Base-by-base conservation (phyloP, 2,329 filamentous ascomycete species). In the Claviceps africana region DNA sequence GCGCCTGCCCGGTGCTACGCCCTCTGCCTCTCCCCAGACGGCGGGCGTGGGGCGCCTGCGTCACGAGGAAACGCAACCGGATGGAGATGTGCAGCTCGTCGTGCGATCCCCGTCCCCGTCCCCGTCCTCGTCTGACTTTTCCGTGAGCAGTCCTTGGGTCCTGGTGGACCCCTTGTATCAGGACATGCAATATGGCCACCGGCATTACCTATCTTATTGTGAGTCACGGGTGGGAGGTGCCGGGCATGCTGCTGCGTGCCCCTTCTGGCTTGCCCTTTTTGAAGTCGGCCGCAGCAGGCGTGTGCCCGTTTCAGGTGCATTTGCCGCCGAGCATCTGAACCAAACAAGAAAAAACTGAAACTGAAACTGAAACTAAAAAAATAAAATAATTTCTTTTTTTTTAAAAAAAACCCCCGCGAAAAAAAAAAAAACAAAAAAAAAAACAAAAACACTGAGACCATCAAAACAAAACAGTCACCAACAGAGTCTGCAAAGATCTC, bases 401-500 rank as follows among this genome's bases (percentile, higher is more conserved):
- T n/a, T n/a, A n/a, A n/a, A n/a, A n/a, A n/a, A n/a, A n/a, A n/a
- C n/a, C n/a, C n/a, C n/a, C n/a, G n/a, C n/a, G n/a, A n/a, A n/a
- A n/a, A n/a, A n/a, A n/a, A n/a, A n/a, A n/a, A n/a, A n/a, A n/a
- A n/a, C n/a, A n/a, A n/a, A n/a, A n/a, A n/a, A n/a, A n/a, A n/a
- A n/a, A n/a, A n/a, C n/a, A n/a, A n/a, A n/a, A n/a, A n/a, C n/a
- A n/a, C n/a, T n/a, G n/a, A n/a, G n/a, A n/a, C n/a, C n/a, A n/a
- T n/a, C n/a, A n/a, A n/a, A n/a, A n/a, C n/a, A n/a, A n/a, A n/a
- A n/a, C n/a, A n/a, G 71, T 77, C 63, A 62, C 73, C 51, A 65
- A 61, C n/a, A 63, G 72, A 40, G 65, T 81, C 48, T 79, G 76
- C 64, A 71, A 67, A 59, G 76, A 79, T 57, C 67, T 81, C 43